Percentiles rank a stretch among this genome's conserved stretches.
phyloP scores from a whole-genome alignment of 768 basidiomycete genomes.

The Melanogaster broomeanus region DNA sequence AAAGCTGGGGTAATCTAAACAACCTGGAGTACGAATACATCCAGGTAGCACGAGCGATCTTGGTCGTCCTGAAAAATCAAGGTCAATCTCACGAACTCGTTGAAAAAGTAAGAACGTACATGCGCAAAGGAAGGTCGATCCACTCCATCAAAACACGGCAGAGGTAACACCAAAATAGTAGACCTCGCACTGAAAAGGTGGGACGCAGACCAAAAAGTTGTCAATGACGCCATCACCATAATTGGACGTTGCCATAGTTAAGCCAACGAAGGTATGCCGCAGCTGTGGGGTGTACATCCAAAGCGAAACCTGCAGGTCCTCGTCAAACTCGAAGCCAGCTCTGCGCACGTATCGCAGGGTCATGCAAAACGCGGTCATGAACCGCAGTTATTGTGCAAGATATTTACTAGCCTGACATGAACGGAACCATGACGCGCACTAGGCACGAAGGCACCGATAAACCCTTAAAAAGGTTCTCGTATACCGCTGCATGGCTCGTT shows the following conservation, averaged over 20 bases:
- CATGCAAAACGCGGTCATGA: background rate
- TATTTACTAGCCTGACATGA: background rate
- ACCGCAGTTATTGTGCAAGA: no score
- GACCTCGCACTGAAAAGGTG: background rate
- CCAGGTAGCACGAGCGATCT: background rate
- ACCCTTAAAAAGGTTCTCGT: background rate
- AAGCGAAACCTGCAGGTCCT: background rate
- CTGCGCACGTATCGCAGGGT: background rate
- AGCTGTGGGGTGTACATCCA: no score
- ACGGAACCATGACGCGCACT: constrained; percentile 1
- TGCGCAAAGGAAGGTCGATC: background rate
- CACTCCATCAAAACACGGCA: background rate
- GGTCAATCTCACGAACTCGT: background rate
- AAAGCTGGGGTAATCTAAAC: background rate
- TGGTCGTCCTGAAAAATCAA: background rate
- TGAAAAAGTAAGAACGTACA: background rate
- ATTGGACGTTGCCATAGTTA: background rate
- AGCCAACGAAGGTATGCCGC: background rate
- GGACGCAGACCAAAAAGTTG: background rate
- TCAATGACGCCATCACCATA: background rate
- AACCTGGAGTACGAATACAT: background rate
- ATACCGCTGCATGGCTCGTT: constrained; percentile 2
- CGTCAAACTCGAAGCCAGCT: background rate
- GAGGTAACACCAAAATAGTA: no score
- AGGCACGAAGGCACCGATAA: constrained; percentile 12